These are phyloP conservation scores for Schrenkiella parvula DNA, from an alignment of 345 rosid species.

Conservation along the genomic window DNA sequence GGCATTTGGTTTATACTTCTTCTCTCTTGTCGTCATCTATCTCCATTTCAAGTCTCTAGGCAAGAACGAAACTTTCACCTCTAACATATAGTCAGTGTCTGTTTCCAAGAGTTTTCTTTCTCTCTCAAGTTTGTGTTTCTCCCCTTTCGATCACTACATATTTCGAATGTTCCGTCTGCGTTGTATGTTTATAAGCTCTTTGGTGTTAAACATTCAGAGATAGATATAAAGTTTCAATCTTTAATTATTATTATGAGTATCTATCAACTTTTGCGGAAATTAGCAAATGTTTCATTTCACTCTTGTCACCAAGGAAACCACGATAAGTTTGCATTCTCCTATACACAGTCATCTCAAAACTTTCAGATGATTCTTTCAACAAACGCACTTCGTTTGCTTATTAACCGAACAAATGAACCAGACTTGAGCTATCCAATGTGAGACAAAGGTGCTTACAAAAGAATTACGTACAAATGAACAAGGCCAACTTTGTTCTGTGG, in stretches of 20 bases:
- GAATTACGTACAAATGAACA: too few species aligned
- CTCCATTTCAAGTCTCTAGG: background rate
- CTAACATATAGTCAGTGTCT: background rate
- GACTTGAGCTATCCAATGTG: too few species aligned
- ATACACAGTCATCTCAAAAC: too few species aligned
- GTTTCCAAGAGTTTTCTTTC: background rate
- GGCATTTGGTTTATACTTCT: slow-evolving; percentile 15
- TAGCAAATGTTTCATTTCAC: background rate
- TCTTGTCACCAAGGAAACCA: background rate
- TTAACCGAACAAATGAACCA: too few species aligned
- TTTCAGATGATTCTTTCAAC: too few species aligned
- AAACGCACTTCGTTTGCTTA: too few species aligned
- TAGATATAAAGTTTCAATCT: background rate
- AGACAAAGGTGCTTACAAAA: too few species aligned
- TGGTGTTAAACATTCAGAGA: background rate
- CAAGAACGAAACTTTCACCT: background rate
- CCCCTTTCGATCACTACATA: background rate
- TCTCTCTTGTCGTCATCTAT: slow-evolving; percentile 18
- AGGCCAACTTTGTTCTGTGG: too few species aligned
- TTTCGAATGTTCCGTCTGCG: background rate
- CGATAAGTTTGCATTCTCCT: background rate
- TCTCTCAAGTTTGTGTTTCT: background rate
- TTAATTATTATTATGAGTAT: background rate
- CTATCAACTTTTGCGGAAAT: background rate
- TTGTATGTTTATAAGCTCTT: background rate